phyloP scores from a whole-genome alignment of 202 grass and related monocot species.

The Carex sylvatica region DNA sequence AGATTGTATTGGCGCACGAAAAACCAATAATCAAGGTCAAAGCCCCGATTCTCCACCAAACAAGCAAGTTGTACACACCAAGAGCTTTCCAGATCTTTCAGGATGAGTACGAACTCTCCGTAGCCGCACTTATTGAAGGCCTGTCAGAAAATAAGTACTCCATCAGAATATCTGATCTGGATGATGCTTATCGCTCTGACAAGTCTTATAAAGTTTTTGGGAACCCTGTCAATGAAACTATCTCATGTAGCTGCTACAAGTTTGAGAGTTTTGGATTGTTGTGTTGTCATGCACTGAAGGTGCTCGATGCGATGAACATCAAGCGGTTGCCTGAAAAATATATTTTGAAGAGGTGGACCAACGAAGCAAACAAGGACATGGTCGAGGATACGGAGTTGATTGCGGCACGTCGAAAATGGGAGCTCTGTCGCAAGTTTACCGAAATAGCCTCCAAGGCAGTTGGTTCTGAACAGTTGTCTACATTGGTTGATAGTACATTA shows the following conservation, averaged over 20 bases:
- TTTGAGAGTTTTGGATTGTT: constrained; percentile 5
- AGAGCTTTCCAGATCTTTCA: constrained; percentile 1
- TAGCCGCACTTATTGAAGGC: background rate
- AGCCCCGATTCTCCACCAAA: background rate
- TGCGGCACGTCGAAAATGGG: background rate
- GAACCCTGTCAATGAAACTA: background rate
- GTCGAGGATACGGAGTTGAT: background rate
- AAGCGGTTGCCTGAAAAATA: constrained; percentile 12
- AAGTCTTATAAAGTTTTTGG: background rate
- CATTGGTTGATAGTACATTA: constrained; percentile 56
- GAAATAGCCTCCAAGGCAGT: background rate
- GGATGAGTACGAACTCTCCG: constrained; percentile 5
- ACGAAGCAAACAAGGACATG: background rate
- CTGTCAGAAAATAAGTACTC: background rate
- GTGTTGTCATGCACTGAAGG: constrained; percentile 8
- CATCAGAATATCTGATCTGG: background rate
- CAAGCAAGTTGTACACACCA: background rate
- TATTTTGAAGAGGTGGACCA: background rate
- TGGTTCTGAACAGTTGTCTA: constrained; percentile 32
- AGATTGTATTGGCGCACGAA: background rate
- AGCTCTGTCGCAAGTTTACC: background rate
- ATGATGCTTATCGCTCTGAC: background rate
- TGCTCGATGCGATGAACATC: constrained; percentile 19
- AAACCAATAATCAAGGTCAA: background rate
- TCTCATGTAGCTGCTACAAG: background rate